Evolutionary conservation across 345 rosid genomes (phyloP), one percentile per base, ranked within the genome.

Genomic region (Draba incana): DNA sequence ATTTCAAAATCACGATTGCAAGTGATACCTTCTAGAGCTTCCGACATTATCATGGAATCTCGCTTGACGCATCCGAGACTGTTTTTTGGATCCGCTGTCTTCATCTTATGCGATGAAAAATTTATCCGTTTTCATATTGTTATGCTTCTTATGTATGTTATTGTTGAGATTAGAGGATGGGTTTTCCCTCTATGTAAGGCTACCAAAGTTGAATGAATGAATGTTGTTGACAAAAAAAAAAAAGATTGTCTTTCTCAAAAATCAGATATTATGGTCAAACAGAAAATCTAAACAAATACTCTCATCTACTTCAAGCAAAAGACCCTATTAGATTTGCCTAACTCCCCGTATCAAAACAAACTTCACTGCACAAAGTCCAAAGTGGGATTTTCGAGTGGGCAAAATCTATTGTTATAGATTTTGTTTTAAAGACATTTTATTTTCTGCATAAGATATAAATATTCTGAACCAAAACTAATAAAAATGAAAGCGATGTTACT

Each of bases 331-430:
- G 63, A 66, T 73, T 59, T 52, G 56, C 72, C 77, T 44, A 73
- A 66, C 77, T 58, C 49, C 5, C 5, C 67, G 54, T 58, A 73
- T 66, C 72, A 66, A 43, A 43, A 49, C 23, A 31, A 66, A 64
- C 66, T 58, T 65, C 58, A 64, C 61, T 66, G 47, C 54, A 66
- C 66, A 73, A 7, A 58, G 33, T 41, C 71, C 72, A 57, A 35
- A 66, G 72, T 66, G 68, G 67, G 31, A 58, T 33, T 59, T 63
- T 47, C 64, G 62, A 66, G 39, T 57, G 72, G 72, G 54, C 54
- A 73, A 42, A 42, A 73, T 73, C 72, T 47, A n/a, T 64, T 30
- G 24, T 51, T 25, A 20, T 24, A 58, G 72, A 59, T 74, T 43
- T 59, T 66, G 60, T 66, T 48, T 48, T 30, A 3, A 25, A 10